phyloP scores from a whole-genome alignment of 169 alveolate species.

The Plasmodium cynomolgi region DNA sequence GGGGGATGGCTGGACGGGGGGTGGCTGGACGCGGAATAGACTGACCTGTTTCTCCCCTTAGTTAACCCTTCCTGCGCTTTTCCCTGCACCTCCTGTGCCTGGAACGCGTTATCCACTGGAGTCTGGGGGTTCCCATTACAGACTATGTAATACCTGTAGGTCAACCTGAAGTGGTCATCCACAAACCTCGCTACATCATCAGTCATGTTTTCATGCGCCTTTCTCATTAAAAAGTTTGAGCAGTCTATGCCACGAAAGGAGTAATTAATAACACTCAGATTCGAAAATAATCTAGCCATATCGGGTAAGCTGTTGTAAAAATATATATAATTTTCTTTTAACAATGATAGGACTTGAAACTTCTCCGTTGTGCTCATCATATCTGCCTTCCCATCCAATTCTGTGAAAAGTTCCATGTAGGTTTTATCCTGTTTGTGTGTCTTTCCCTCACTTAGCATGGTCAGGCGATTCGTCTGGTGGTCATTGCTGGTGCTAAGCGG shows the following conservation, averaged over 20 bases:
- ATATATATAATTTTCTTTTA: constrained; percentile 69
- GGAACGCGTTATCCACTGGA: not conserved
- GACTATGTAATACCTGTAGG: constrained; percentile 47
- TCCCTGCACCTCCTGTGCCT: not conserved
- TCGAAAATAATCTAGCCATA: constrained; percentile 35
- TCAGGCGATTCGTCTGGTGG: not conserved
- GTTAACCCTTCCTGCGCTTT: not conserved
- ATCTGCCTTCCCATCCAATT: constrained; percentile 56
- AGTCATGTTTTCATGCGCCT: constrained; percentile 10
- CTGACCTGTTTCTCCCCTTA: not conserved
- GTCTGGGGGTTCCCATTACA: constrained; percentile 26
- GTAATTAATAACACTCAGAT: constrained; percentile 48
- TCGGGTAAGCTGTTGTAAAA: constrained; percentile 50
- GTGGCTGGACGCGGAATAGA: not conserved
- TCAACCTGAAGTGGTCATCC: constrained; percentile 68
- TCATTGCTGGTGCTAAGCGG: not conserved
- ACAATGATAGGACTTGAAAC: constrained; percentile 45
- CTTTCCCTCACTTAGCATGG: not conserved
- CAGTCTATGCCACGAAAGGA: constrained; percentile 69
- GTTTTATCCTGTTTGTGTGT: not conserved
- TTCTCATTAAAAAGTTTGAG: constrained; percentile 58
- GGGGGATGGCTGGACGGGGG: not conserved
- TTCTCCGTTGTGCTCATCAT: constrained; percentile 51
- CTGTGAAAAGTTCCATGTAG: constrained; percentile 14
- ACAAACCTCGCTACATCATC: constrained; percentile 42